Evolutionary conservation across 257 asterid genomes (phyloP).

Genomic region (Capsicum rhomboideum): DNA sequence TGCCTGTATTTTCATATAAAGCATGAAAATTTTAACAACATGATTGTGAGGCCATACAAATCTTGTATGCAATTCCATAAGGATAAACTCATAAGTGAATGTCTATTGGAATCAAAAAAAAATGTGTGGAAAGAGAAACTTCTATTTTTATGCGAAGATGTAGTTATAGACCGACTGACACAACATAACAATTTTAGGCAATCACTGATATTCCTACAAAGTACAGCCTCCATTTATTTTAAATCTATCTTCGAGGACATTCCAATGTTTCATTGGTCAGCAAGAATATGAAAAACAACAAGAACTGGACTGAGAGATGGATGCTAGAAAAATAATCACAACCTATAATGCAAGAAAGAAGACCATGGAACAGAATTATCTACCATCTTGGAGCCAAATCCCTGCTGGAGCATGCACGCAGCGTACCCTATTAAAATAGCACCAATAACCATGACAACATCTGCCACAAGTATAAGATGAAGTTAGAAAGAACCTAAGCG

Average conservation of each 20-base stretch:
- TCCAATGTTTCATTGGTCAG: not conserved
- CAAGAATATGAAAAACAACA: not conserved
- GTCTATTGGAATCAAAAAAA: not conserved
- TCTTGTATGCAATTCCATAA: not conserved
- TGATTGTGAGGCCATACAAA: not conserved
- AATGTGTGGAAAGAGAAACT: not conserved
- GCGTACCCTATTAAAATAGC: constrained; percentile 70
- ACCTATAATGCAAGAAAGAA: constrained; percentile 19
- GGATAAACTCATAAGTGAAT: not conserved
- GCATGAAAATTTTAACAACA: not conserved
- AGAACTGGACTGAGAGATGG: not conserved
- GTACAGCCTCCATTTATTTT: not conserved
- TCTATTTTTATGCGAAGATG: not conserved
- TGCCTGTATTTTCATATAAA: not conserved
- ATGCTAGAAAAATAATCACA: not conserved
- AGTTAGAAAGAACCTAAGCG: constrained; percentile 1
- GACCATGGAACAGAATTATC: not conserved
- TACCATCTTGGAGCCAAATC: constrained; percentile 56
- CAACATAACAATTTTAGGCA: not conserved
- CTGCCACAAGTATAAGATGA: constrained; percentile 37
- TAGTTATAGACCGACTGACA: not conserved
- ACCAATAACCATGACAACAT: constrained; percentile 81
- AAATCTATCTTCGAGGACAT: not conserved
- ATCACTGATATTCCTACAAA: not conserved
- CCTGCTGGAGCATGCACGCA: constrained; percentile 74